Percentiles rank a stretch among this genome's conserved stretches.
Evolutionary conservation across 2,329 filamentous ascomycete species (phyloP).

Genomic region (Cryphonectria naterciae): DNA sequence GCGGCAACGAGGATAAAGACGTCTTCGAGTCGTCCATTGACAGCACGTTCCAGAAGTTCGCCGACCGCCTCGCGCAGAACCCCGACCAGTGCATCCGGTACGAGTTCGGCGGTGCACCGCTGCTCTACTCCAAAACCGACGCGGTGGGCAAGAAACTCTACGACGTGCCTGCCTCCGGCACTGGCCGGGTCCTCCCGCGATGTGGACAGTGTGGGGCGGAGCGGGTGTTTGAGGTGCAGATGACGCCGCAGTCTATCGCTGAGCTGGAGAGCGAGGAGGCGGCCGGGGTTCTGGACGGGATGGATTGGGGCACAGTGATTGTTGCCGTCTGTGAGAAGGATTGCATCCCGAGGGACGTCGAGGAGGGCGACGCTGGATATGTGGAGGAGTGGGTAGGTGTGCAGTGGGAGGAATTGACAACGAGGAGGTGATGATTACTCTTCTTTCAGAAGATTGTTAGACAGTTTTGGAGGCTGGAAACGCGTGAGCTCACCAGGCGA

Average conservation of each 20-base stretch:
- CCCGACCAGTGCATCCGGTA: conserved; percentile 83
- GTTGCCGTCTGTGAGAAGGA: conserved; percentile 82
- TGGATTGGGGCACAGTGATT: conserved; percentile 97
- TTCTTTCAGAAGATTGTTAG: too few species aligned
- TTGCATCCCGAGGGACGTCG: conserved; percentile 66
- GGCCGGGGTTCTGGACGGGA: conserved; percentile 74
- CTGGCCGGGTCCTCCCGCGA: conserved; percentile 62
- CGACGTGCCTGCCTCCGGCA: conserved; percentile 46
- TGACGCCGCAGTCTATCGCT: conserved; percentile 87
- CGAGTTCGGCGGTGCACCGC: conserved; percentile 71
- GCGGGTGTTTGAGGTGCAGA: conserved; percentile 87
- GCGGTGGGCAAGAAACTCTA: conserved; percentile 68
- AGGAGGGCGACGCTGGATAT: conserved; percentile 71
- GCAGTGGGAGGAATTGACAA: conserved; percentile 84
- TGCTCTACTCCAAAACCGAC: conserved; percentile 83
- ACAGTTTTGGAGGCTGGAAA: too few species aligned
- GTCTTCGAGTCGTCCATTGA: conserved; percentile 77
- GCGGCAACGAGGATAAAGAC: conserved; percentile 64
- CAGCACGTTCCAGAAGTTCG: conserved; percentile 78
- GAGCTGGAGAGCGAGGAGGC: conserved; percentile 70
- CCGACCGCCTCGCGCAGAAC: conserved; percentile 77
- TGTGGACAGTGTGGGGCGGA: conserved; percentile 76
- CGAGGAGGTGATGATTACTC: conserved; percentile 37
- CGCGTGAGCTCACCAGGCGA: too few species aligned
- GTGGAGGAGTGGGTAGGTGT: conserved; percentile 97